Base-by-base conservation (phyloP, 352 stramenopile species). In the Phytophthora syringae region DNA sequence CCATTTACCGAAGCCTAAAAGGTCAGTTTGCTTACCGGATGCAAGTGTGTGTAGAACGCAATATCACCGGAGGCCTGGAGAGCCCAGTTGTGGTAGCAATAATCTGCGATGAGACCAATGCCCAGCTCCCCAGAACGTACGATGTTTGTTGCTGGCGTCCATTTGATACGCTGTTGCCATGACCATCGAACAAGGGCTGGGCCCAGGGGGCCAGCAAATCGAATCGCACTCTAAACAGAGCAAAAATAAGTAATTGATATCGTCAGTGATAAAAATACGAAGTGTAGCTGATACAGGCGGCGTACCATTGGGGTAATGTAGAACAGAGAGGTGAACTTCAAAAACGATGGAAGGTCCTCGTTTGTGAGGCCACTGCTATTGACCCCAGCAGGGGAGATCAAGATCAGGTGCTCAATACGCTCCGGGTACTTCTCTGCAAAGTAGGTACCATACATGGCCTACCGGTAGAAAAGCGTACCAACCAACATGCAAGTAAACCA, bases 11-110 rank as follows among this genome's bases (percentile, higher is more conserved):
- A 52, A n/a, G n/a, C n/a, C n/a, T n/a, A n/a, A n/a, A n/a, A n/a
- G n/a, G n/a, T n/a, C n/a, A n/a, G n/a, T n/a, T n/a, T n/a, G 16
- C 63, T 47, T 74, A 89, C 80, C 37, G 84, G 84, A 16, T 88
- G 80, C 28, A 94, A 62, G 43, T 93, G 80, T 11, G 84, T 94
- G 74, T 93, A 89, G 53, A 94, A 74, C 0, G 82, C 84, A 24
- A 88, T 78, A 28, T 94, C 86, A 22, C 84, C 82, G 0, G 86
- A 94, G 13, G 80, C 67, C 44, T 88, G 78, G 7, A 92, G 64
- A 7, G 80, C 86, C 84, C 84, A 94, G 51, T 94, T 94, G 68
- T 94, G 82, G 66, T 94, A 94, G 52, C 73, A 88, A 74, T 93
- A 94, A 25, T 67, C 56, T 11, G 81, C 83, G 53, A 94, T 91